These are phyloP conservation scores for Mallotus japonicus DNA, from an alignment of 441 rosid genomes.

Conservation along the genomic window DNA sequence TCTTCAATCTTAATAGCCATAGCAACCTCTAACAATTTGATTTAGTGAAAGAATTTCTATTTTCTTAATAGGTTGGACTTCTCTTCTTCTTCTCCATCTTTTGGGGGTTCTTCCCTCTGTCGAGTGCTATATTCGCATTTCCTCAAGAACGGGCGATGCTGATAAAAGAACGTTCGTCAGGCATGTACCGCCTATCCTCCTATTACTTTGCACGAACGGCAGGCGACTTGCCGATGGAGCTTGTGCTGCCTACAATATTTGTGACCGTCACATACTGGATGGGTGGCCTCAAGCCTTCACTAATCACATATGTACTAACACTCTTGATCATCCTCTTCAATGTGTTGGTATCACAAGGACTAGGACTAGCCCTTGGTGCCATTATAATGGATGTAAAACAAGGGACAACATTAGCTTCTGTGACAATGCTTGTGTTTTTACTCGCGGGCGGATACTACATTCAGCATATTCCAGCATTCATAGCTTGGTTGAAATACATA, in stretches of 20 bases:
- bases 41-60: no score
- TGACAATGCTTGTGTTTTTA: slow-evolving; percentile 72
- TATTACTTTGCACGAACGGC: slow-evolving; percentile 69
- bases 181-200: slow-evolving; percentile 87
- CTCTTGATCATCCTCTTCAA: slow-evolving; percentile 63
- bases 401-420: slow-evolving; percentile 78
- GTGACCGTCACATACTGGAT: slow-evolving; percentile 83
- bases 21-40: no score
- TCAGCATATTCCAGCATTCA: slow-evolving; percentile 73
- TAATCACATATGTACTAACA: slow-evolving; percentile 53
- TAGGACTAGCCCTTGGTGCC: slow-evolving; percentile 86
- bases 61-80: slow-evolving; percentile 64
- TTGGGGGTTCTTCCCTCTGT: slow-evolving; percentile 90
- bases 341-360: slow-evolving; percentile 80
- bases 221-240: slow-evolving; percentile 93
- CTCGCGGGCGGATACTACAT: slow-evolving; percentile 89
- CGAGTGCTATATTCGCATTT: slow-evolving; percentile 76
- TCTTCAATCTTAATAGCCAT: neutral
- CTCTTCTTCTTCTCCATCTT: slow-evolving; percentile 88
- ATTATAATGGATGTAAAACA: slow-evolving; percentile 74
- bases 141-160: slow-evolving; percentile 88
- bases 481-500: slow-evolving; percentile 78
- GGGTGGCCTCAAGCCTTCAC: slow-evolving; percentile 87
- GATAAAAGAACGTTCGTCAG: slow-evolving; percentile 74
- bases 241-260: slow-evolving; percentile 78